Evolutionary conservation across 495 filamentous ascomycete genomes (phyloP), one percentile per base, ranked within the genome.

Genomic region (Penicillium atrosanguineum): DNA sequence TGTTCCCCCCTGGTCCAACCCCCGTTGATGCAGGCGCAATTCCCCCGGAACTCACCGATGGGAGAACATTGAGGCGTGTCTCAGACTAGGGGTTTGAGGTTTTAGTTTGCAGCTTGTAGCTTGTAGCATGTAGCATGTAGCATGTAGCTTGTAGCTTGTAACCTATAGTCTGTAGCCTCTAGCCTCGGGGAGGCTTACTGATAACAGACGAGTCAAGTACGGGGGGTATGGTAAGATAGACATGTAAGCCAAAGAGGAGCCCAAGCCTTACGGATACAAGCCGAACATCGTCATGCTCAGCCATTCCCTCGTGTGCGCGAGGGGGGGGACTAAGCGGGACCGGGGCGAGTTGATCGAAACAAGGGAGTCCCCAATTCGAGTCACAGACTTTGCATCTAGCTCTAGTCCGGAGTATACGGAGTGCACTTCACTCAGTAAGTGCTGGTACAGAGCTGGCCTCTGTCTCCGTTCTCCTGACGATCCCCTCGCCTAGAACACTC

Each of bases 321-420:
- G 48, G 48, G 44, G 41, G 37, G 44, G 41, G 37, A 25, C 26
- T 40, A 50, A 51, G 47, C 41, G 44, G 53, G 26, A 42, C 36
- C 34, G 23, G 49, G 50, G 23, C 49, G 37, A 26, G 26, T 48
- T 18, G 38, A 40, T 55, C 55, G 55, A 62, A 62, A 62, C 55
- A 59, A 57, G 55, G 44, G 48, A 47, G 55, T 42, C 54, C 48
- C 42, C 52, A 52, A 52, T 21, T 20, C 29, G 40, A 63, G 43
- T 23, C 23, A 23, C 23, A 2, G 23, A 23, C 23, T 23, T 5
- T 23, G 5, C 53, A 50, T 25, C 23, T 34, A 48, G 48, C 47
- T 52, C 52, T 52, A 39, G 57, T 60, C 11, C 57, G 52, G 52
- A 60, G 39, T 23, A 50, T 15, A 38, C 44, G 31, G 36, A 19